Evolutionary conservation across 768 basidiomycete genomes (phyloP).

Genomic region (Boletus pseudo-olivaceus): DNA sequence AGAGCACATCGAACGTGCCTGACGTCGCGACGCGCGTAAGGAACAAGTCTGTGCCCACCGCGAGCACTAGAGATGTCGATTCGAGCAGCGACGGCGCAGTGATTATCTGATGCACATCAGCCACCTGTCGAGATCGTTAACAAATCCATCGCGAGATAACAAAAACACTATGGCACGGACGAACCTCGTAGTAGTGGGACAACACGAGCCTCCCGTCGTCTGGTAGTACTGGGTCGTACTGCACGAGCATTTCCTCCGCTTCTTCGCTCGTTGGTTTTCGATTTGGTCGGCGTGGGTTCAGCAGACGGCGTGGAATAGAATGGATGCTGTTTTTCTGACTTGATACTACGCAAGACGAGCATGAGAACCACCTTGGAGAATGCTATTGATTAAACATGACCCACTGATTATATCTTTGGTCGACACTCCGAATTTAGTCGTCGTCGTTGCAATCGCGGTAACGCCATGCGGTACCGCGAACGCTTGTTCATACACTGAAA

Average conservation of each 20-base stretch:
- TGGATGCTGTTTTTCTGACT: slow-evolving; percentile 71
- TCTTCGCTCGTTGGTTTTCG: slow-evolving; percentile 73
- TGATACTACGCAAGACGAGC: slow-evolving; percentile 53
- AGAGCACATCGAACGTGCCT: slow-evolving; percentile 88
- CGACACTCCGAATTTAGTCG: slow-evolving; percentile 85
- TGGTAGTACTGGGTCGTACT: slow-evolving; percentile 78
- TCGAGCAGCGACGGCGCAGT: slow-evolving; percentile 85
- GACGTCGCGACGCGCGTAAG: slow-evolving; percentile 81
- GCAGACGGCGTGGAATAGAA: slow-evolving; percentile 62
- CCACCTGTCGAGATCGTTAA: slow-evolving; percentile 45
- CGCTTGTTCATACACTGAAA: slow-evolving; percentile 63
- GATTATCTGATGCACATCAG: slow-evolving; percentile 62
- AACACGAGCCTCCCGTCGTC: slow-evolving; percentile 60
- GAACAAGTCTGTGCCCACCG: slow-evolving; percentile 88
- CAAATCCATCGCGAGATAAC: neutral
- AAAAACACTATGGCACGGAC: slow-evolving; percentile 24
- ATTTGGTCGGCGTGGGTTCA: slow-evolving; percentile 84
- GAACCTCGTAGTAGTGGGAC: slow-evolving; percentile 54
- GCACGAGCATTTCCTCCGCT: slow-evolving; percentile 78
- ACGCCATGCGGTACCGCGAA: slow-evolving; percentile 70
- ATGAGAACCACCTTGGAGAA: neutral
- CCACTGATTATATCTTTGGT: slow-evolving; percentile 82
- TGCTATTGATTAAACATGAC: slow-evolving; percentile 20
- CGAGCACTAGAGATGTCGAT: slow-evolving; percentile 86
- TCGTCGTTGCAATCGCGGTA: slow-evolving; percentile 68